phyloP scores from a whole-genome alignment of 2,329 filamentous ascomycete genomes.

The Fusarium drepaniforme region DNA sequence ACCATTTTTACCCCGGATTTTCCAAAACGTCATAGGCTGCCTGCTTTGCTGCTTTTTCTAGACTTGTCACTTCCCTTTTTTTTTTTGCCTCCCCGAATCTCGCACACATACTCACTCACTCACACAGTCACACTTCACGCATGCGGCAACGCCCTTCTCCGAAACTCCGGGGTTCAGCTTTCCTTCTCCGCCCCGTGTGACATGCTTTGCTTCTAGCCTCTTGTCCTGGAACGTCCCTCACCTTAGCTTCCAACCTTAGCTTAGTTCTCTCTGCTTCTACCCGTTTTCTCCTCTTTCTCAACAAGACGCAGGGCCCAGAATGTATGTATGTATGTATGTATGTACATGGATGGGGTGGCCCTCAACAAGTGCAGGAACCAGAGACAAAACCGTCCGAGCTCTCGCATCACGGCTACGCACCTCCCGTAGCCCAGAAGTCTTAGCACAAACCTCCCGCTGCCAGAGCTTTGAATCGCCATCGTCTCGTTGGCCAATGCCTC shows the following conservation, averaged over 20 bases:
- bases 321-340: too few species aligned
- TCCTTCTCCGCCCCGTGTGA: conserved; percentile 13
- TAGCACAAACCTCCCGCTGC: conserved; percentile 19
- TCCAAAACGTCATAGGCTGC: conserved; percentile 34
- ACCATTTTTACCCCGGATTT: conserved; percentile 41
- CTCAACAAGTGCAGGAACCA: conserved; percentile 20
- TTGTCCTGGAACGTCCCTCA: conserved; percentile 11
- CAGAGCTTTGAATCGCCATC: conserved; percentile 28
- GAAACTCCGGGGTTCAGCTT: conserved; percentile 21
- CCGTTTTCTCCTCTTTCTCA: conserved; percentile 11
- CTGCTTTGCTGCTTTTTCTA: conserved; percentile 9
- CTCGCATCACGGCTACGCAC: not conserved
- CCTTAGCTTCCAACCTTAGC: conserved; percentile 34
- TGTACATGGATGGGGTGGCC: not conserved
- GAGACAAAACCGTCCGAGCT: conserved; percentile 10
- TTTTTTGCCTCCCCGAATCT: conserved; percentile 7
- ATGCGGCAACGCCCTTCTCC: conserved; percentile 14
- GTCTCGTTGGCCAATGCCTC: conserved; percentile 34
- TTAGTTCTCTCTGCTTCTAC: conserved; percentile 18
- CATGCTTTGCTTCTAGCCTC: not conserved
- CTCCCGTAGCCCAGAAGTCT: not conserved
- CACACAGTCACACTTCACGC: not conserved
- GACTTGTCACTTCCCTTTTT: conserved; percentile 15
- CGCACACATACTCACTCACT: not conserved
- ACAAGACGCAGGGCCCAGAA: conserved; percentile 30